A percentile compares a stretch with the other conserved stretches of the same genome.
These are phyloP conservation scores for Coemansia brasiliensis DNA, from an alignment of 192 early-diverging fungal genomes.

Conservation along the genomic window DNA sequence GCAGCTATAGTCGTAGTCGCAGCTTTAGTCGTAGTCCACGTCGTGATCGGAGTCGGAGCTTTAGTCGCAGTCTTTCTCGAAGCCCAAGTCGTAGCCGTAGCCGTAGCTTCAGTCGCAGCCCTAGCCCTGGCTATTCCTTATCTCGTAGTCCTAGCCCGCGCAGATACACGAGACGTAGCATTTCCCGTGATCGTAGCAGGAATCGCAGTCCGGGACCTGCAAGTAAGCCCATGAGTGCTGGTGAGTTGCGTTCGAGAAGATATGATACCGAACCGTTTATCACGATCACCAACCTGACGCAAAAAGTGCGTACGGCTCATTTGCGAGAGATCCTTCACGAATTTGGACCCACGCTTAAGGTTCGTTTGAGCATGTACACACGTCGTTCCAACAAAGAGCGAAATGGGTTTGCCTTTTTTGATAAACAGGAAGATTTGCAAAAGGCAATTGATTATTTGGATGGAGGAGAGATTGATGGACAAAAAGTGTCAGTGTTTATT, in stretches of 20 bases:
- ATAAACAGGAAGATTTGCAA: conserved; percentile 4
- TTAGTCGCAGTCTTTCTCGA: conserved; percentile 1
- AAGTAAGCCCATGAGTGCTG: not conserved
- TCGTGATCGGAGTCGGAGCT: not conserved
- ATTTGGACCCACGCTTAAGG: not conserved
- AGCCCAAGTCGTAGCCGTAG: conserved; percentile 15
- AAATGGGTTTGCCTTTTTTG: not conserved
- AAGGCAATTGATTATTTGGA: conserved; percentile 38
- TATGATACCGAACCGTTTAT: not conserved
- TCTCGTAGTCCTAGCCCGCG: conserved; percentile 28
- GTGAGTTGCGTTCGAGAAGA: too few relatives aligned
- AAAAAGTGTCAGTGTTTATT: conserved; percentile 4
- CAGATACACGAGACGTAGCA: not conserved
- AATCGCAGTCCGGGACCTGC: conserved; percentile 1
- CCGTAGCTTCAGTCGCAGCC: conserved; percentile 11
- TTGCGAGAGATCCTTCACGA: conserved; percentile 29
- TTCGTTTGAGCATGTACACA: not conserved
- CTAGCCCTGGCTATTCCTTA: conserved; percentile 11
- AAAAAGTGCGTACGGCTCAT: conserved; percentile 5
- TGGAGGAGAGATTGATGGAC: conserved; percentile 24
- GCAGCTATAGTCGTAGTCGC: conserved; percentile 17
- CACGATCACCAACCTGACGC: conserved; percentile 5
- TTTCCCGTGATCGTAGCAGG: conserved; percentile 9
- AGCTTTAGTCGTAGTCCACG: conserved; percentile 10
- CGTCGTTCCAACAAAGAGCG: not conserved